Conservation (phyloP, 2,329 filamentous ascomycete species). For the Scolecobasidium constrictum region DNA sequence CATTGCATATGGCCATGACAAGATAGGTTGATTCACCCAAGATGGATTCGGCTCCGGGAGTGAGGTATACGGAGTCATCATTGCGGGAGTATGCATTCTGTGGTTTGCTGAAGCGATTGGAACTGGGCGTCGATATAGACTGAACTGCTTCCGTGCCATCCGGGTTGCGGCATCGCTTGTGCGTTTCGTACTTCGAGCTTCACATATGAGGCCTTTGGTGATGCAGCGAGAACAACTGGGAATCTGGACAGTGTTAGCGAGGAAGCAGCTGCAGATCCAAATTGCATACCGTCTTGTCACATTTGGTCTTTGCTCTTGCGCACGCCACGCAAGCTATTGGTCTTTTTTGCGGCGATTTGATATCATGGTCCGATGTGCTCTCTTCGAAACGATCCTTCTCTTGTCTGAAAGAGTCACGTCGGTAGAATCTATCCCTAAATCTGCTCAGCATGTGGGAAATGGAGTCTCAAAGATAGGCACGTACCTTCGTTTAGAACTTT, state of each 20-base stretch:
- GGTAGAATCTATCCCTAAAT: conserved; percentile 38
- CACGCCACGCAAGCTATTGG: conserved; percentile 43
- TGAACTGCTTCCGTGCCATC: conserved; percentile 7
- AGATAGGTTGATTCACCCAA: too few relatives aligned
- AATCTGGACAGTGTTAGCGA: conserved; percentile 5
- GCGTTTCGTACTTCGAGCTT: conserved; percentile 6
- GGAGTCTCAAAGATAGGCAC: conserved; percentile 12
- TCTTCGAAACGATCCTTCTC: conserved; percentile 7
- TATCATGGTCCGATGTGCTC: background rate
- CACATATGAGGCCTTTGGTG: conserved; percentile 8
- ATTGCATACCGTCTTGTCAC: conserved; percentile 27
- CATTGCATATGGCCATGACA: too few relatives aligned
- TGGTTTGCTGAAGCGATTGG: conserved; percentile 3
- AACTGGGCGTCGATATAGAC: conserved; percentile 8
- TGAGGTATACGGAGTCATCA: too few relatives aligned
- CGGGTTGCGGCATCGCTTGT: conserved; percentile 9
- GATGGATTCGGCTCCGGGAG: too few relatives aligned
- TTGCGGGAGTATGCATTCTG: background rate
- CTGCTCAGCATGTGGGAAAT: background rate
- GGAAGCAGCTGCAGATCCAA: too few relatives aligned
- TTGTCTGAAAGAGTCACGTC: conserved; percentile 33
- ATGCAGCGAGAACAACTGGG: conserved; percentile 7
- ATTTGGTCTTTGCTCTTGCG: conserved; percentile 44
- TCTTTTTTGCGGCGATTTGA: conserved; percentile 31
- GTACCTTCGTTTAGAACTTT: conserved; percentile 41